These are phyloP conservation scores for Kwoniella shivajii DNA, from an alignment of 1,284 basidiomycete genomes.

Conservation along the genomic window DNA sequence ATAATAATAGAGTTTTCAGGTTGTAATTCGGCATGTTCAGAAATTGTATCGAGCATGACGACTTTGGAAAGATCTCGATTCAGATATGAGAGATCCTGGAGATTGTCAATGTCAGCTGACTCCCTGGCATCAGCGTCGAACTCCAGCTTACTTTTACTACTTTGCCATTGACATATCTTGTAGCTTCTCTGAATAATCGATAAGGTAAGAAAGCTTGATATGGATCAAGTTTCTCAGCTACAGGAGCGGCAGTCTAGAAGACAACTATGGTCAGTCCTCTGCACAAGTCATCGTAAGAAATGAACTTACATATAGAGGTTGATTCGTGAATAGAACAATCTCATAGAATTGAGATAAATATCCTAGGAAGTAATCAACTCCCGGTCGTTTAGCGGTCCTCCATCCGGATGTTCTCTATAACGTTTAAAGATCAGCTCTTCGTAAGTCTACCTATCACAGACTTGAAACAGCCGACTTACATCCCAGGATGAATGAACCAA, in stretches of 20 bases:
- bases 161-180: conserved; percentile 73
- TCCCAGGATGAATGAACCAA: conserved; percentile 92
- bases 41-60: conserved; percentile 80
- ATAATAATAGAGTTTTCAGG: conserved; percentile 88
- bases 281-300: not conserved
- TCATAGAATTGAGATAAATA: conserved; percentile 98
- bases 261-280: conserved; percentile 1
- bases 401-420: conserved; percentile 77
- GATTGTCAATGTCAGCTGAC: not conserved
- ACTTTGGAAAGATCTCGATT: conserved; percentile 93
- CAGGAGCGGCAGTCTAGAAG: conserved; percentile 80
- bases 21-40: conserved; percentile 75
- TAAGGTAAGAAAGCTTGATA: conserved; percentile 88
- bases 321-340: conserved; percentile 92
- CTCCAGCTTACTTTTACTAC: conserved; percentile 70
- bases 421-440: not conserved
- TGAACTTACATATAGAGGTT: conserved; percentile 78
- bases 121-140: not conserved
- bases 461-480: conserved; percentile 61
- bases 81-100: conserved; percentile 81
- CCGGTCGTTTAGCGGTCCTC: conserved; percentile 91
- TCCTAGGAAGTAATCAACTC: conserved; percentile 95
- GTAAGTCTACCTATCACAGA: not conserved
- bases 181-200: conserved; percentile 87
- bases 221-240: conserved; percentile 92